Evolutionary conservation across 139 green algal genomes (phyloP).

Genomic region (Haematococcus lacustris): DNA sequence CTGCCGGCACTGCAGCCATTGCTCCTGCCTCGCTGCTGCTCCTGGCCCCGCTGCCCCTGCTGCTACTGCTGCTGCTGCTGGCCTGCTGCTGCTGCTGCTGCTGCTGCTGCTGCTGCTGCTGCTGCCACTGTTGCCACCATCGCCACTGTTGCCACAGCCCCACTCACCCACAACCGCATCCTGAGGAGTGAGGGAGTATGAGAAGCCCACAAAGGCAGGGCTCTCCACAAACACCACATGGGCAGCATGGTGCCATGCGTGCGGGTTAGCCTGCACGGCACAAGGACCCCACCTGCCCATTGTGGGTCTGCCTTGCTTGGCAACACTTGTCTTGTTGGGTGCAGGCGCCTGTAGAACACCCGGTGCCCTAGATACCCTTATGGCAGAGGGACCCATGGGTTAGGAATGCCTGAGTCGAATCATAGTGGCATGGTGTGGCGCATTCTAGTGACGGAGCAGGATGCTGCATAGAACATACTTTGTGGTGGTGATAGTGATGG

Average conservation of each 20-base stretch:
- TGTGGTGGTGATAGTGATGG: too few species aligned
- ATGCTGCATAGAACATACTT: too few species aligned
- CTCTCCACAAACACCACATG: constrained; percentile 75
- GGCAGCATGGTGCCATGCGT: constrained; percentile 62
- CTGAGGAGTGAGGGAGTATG: constrained; percentile 60
- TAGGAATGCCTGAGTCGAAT: background rate
- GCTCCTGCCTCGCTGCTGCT: background rate
- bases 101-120: too few species aligned
- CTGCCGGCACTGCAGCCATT: too few species aligned
- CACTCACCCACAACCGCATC: constrained; percentile 53
- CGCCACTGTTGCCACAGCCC: background rate
- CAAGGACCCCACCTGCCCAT: too few species aligned
- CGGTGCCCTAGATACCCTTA: background rate
- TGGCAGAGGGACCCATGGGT: background rate
- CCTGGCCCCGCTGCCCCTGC: background rate
- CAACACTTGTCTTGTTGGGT: too few species aligned
- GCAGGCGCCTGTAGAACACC: background rate
- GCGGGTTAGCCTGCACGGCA: constrained; percentile 5
- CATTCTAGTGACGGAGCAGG: background rate
- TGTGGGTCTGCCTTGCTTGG: too few species aligned
- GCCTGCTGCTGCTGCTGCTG: background rate
- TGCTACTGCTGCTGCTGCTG: background rate
- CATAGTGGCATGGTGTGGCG: too few species aligned
- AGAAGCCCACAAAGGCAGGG: constrained; percentile 80
- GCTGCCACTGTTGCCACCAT: too few species aligned